Evolutionary conservation across 345 rosid species (phyloP).

Genomic region (Populus ilicifolia): DNA sequence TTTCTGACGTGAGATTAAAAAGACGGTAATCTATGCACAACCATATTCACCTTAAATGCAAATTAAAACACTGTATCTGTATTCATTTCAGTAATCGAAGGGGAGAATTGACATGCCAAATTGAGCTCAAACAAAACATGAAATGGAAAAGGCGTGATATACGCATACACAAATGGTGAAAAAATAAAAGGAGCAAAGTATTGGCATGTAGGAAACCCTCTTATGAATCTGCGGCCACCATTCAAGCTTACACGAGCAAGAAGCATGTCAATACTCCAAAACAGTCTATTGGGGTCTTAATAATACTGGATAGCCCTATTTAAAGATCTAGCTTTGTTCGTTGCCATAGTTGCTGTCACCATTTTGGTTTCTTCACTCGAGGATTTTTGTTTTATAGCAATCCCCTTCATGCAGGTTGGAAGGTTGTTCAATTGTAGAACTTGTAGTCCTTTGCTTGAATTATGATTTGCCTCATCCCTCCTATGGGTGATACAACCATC

Average conservation of each 20-base stretch:
- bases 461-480: conserved; percentile 26
- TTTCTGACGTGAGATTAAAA: too few species aligned
- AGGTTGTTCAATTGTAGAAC: conserved; percentile 16
- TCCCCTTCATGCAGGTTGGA: not conserved
- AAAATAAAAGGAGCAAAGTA: too few species aligned
- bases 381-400: not conserved
- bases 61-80: not conserved
- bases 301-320: too few species aligned
- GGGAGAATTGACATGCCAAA: not conserved
- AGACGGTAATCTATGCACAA: not conserved
- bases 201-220: not conserved
- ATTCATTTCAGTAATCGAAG: not conserved
- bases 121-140: not conserved
- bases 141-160: not conserved
- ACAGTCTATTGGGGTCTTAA: not conserved
- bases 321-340: not conserved
- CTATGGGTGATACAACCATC: conserved; percentile 29
- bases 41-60: not conserved
- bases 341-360: not conserved
- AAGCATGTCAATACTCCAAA: not conserved
- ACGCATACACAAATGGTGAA: not conserved
- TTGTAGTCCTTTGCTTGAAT: conserved; percentile 20
- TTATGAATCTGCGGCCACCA: not conserved
- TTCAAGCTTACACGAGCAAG: not conserved
- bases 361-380: not conserved